Evolutionary conservation across 1,284 basidiomycete species (phyloP).

Genomic region (Pholiota adiposa): DNA sequence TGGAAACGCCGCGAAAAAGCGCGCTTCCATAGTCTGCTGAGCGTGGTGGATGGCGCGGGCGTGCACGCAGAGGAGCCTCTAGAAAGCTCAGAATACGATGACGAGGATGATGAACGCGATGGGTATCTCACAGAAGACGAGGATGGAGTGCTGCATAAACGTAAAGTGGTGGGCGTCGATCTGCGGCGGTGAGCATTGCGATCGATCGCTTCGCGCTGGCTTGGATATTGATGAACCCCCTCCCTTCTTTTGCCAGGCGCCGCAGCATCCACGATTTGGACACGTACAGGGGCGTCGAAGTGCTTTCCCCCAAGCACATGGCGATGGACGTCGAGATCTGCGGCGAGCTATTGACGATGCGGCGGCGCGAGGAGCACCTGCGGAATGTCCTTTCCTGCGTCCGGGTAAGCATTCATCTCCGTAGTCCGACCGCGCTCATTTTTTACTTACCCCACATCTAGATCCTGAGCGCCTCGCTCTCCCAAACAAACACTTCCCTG

Average conservation of each 20-base stretch:
- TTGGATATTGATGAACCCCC: constrained; percentile 1
- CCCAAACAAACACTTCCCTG: constrained; percentile 55
- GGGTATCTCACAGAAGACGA: constrained; percentile 19
- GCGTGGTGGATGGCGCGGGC: constrained; percentile 29
- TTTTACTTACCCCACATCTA: constrained; percentile 23
- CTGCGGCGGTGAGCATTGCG: constrained; percentile 24
- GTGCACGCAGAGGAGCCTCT: constrained; percentile 24
- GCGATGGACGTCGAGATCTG: constrained; percentile 78
- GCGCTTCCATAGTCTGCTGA: constrained; percentile 30
- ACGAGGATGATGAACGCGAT: constrained; percentile 14
- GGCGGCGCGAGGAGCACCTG: constrained; percentile 61
- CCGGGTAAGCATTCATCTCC: constrained; percentile 32
- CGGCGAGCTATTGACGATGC: constrained; percentile 71
- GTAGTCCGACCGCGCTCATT: not conserved
- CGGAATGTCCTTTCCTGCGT: constrained; percentile 50
- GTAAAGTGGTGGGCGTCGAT: constrained; percentile 15
- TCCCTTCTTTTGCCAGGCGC: constrained; percentile 38
- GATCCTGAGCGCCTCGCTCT: constrained; percentile 57
- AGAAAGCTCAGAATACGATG: constrained; percentile 20
- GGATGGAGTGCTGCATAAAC: constrained; percentile 13
- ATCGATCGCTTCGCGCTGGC: not conserved
- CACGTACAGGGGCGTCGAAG: constrained; percentile 45
- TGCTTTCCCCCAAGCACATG: constrained; percentile 66
- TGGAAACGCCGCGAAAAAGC: constrained; percentile 26
- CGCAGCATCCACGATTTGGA: constrained; percentile 66